Evolutionary conservation across 306 rosid species (phyloP), one percentile per base, ranked within the genome.

Genomic region (Malus orientalis): DNA sequence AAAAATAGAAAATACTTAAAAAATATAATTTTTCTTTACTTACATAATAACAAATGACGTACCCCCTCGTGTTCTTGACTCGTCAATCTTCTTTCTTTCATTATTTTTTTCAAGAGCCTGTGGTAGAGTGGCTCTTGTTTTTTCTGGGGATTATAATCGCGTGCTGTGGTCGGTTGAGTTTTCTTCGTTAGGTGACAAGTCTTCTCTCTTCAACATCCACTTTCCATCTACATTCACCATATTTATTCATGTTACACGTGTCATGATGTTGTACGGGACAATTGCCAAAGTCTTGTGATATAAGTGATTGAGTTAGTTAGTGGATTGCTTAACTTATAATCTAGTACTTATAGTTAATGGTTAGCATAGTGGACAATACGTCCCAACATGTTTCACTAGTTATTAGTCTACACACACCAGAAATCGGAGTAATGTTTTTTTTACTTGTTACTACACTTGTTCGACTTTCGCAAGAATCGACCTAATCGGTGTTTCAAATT

Each of bases 141-240:
- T 62, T 45, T 51, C 36, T 33, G 44, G 32, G 70, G 33, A 69
- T 12, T 58, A 57, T 32, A 5, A 12, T 32, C 61, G 53, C 19
- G 27, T 16, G 19, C 11, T 9, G 18, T 54, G 60, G 84, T 75
- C 77, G 77, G 77, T 64, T 55, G n/a, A 62, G 15, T 12, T 69
- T 75, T 75, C 69, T n/a, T 45, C 61, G 36, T n/a, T 71, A 63
- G 55, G 38, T 16, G 45, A 33, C 72, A 14, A 18, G 16, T 45
- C 49, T 14, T 27, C 18, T 8, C 18, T 8, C 69, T 15, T 42
- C 74, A 33, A 20, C 40, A 63, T 30, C 19, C 67, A 23, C 29
- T 44, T 22, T 71, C 14, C 44, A 42, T 9, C 45, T 40, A 9
- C 2, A 9, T 42, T 40, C 11, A 40, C 45, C 45, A 40, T 40